These are phyloP conservation scores for Lathyrus aphaca DNA, from an alignment of 306 rosid species.

Conservation along the genomic window DNA sequence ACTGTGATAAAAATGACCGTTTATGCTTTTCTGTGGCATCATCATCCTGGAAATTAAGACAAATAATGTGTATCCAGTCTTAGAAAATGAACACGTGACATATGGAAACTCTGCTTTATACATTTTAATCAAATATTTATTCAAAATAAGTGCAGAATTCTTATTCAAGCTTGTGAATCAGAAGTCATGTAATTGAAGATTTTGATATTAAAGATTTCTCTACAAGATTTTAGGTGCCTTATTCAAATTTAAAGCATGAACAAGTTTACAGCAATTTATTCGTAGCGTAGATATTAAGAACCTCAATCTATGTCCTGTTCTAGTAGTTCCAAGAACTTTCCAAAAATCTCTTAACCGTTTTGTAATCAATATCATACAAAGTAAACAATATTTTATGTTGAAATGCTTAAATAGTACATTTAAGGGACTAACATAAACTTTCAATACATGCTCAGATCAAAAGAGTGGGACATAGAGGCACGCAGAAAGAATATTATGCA, in stretches of 20 bases:
- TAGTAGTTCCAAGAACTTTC: slow-evolving; percentile 21
- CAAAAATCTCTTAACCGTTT: slow-evolving; percentile 18
- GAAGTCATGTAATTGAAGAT: slow-evolving; percentile 11
- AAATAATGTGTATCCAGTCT: slow-evolving; percentile 11
- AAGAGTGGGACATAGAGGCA: slow-evolving; percentile 5
- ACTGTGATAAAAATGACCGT: slow-evolving; percentile 62
- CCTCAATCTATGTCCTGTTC: not conserved
- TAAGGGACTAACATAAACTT: slow-evolving; percentile 4
- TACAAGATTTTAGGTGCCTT: slow-evolving; percentile 6
- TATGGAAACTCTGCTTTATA: slow-evolving; percentile 3
- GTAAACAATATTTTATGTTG: not conserved
- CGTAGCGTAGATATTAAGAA: not conserved
- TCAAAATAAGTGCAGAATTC: slow-evolving; percentile 22
- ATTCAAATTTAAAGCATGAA: slow-evolving; percentile 3
- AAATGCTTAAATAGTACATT: not conserved
- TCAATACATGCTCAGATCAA: not conserved
- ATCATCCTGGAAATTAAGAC: slow-evolving; percentile 55
- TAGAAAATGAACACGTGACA: slow-evolving; percentile 22
- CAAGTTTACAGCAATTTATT: not conserved
- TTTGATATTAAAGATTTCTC: slow-evolving; percentile 13
- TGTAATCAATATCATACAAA: slow-evolving; percentile 3
- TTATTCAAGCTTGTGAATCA: slow-evolving; percentile 5
- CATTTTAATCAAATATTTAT: slow-evolving; percentile 21
- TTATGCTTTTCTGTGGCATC: slow-evolving; percentile 63
- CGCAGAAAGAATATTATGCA: slow-evolving; percentile 21